Conservation (phyloP, 306 rosid species). For the Acacia acuminata region DNA sequence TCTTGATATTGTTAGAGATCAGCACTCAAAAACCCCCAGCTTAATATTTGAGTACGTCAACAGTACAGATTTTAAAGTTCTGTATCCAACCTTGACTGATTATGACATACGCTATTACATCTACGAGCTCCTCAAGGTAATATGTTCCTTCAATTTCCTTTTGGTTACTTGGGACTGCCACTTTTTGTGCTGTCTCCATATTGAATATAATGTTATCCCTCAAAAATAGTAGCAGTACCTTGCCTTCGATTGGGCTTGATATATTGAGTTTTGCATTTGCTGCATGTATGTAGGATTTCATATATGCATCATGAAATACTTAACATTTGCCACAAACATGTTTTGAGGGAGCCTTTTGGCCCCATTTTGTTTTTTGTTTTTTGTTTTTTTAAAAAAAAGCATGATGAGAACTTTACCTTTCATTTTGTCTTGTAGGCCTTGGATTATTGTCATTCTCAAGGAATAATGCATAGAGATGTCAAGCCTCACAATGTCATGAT, state of each 20-base stretch:
- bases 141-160: not conserved
- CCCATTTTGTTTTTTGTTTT: not conserved
- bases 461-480: conserved; percentile 85
- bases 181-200: conserved; percentile 10
- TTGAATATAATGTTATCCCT: not conserved
- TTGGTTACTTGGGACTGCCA: not conserved
- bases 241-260: conserved; percentile 8
- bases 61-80: conserved; percentile 79
- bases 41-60: conserved; percentile 81
- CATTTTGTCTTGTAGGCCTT: conserved; percentile 56
- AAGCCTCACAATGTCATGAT: conserved; percentile 89
- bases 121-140: conserved; percentile 89
- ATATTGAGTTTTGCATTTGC: not conserved
- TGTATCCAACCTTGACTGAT: conserved; percentile 82
- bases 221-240: not conserved
- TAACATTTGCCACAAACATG: not conserved
- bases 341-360: not conserved
- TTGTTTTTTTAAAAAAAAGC: not conserved
- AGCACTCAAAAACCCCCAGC: conserved; percentile 85
- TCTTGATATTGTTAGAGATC: conserved; percentile 82
- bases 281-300: not conserved
- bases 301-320: conserved; percentile 2
- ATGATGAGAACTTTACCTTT: not conserved
- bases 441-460: conserved; percentile 83
- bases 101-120: conserved; percentile 89